phyloP scores from a whole-genome alignment of 345 rosid genomes.

The Salix dunnii region DNA sequence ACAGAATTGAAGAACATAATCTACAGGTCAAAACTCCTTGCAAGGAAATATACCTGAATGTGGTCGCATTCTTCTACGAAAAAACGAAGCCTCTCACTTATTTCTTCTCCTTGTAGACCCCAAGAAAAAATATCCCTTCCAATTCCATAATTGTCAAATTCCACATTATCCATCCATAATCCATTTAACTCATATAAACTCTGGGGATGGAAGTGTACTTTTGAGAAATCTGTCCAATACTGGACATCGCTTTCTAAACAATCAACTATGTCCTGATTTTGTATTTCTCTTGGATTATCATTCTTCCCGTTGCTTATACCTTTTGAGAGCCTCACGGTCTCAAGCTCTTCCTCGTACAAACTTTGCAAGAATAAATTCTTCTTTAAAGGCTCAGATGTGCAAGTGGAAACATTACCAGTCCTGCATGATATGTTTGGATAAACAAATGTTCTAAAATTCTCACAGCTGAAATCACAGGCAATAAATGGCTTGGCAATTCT shows the following conservation, averaged over 20 bases:
- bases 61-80: slow-evolving; percentile 93
- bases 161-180: slow-evolving; percentile 50
- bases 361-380: slow-evolving; percentile 79
- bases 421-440: slow-evolving; percentile 31
- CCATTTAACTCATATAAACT: slow-evolving; percentile 72
- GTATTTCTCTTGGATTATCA: slow-evolving; percentile 38
- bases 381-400: slow-evolving; percentile 48
- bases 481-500: too few relatives aligned
- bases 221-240: slow-evolving; percentile 92
- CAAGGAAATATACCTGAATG: slow-evolving; percentile 53
- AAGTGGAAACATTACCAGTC: slow-evolving; percentile 63
- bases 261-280: slow-evolving; percentile 68
- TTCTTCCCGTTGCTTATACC: slow-evolving; percentile 24
- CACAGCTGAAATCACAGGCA: background rate
- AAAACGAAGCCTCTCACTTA: slow-evolving; percentile 72
- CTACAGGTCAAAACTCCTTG: background rate
- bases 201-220: slow-evolving; percentile 81
- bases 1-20: background rate
- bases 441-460: background rate
- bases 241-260: slow-evolving; percentile 59
- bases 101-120: slow-evolving; percentile 67
- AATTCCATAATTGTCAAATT: slow-evolving; percentile 71
- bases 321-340: slow-evolving; percentile 1
- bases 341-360: slow-evolving; percentile 59
- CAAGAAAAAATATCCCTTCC: slow-evolving; percentile 69